Evolutionary conservation across 495 filamentous ascomycete genomes (phyloP).

Genomic region (Aspergillus baeticus): DNA sequence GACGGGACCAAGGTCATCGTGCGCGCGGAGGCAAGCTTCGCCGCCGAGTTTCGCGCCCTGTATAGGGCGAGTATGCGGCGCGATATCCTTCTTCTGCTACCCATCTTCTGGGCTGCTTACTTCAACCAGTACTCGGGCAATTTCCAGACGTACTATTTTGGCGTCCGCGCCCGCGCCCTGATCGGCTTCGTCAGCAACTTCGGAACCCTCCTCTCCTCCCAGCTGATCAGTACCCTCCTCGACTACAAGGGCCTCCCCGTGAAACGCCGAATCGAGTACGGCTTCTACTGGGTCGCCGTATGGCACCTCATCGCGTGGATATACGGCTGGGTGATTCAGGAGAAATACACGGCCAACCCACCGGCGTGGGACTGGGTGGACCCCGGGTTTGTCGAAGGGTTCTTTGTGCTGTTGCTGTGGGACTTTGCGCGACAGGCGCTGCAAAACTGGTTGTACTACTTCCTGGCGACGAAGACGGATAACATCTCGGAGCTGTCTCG

Average conservation of each 20-base stretch:
- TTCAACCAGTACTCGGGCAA: slow-evolving; percentile 40
- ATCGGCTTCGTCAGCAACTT: slow-evolving; percentile 39
- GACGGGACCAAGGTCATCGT: background rate
- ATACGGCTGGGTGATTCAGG: slow-evolving; percentile 50
- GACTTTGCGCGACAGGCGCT: slow-evolving; percentile 44
- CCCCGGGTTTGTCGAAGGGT: slow-evolving; percentile 42
- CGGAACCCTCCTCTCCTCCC: slow-evolving; percentile 31
- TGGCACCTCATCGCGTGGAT: slow-evolving; percentile 44
- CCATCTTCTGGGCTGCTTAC: slow-evolving; percentile 40
- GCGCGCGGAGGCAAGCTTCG: background rate
- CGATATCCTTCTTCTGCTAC: slow-evolving; percentile 27
- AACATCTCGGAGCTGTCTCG: slow-evolving; percentile 56
- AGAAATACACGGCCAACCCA: slow-evolving; percentile 42
- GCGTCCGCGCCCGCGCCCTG: slow-evolving; percentile 36
- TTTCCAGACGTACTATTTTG: slow-evolving; percentile 39
- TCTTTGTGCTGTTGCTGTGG: slow-evolving; percentile 49
- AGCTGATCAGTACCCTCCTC: slow-evolving; percentile 40
- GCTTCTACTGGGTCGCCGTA: slow-evolving; percentile 43
- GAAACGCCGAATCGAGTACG: slow-evolving; percentile 39
- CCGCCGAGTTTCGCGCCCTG: slow-evolving; percentile 14
- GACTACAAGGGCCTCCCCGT: slow-evolving; percentile 38
- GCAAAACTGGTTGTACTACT: slow-evolving; percentile 57
- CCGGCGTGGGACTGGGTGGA: slow-evolving; percentile 44
- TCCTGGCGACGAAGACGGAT: slow-evolving; percentile 56
- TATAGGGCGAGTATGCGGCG: background rate